These are phyloP conservation scores for Calonectria honghensis DNA, from an alignment of 2,329 filamentous ascomycete species.

Conservation along the genomic window DNA sequence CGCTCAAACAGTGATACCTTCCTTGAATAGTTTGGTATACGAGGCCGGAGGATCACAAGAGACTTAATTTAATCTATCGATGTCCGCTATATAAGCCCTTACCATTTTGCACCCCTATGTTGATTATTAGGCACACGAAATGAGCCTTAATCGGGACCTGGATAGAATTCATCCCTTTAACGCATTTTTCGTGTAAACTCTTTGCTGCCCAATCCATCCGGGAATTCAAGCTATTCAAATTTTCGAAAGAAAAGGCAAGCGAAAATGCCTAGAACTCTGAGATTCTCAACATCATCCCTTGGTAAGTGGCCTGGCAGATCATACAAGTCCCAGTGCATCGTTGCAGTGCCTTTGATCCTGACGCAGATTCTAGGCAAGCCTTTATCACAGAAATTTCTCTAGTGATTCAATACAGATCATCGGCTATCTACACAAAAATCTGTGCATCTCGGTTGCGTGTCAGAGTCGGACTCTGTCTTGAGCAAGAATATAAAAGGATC, in stretches of 20 bases:
- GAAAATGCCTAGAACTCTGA: background rate
- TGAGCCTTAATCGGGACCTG: background rate
- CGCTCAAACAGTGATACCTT: conserved; percentile 1
- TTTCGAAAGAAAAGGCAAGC: background rate
- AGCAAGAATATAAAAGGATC: background rate
- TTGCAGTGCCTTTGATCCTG: background rate
- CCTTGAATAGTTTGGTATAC: background rate
- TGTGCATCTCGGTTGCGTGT: background rate
- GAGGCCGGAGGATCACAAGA: background rate
- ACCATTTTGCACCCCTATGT: background rate
- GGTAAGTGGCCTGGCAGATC: background rate
- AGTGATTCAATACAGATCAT: background rate
- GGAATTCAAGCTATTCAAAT: background rate
- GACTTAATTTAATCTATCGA: background rate
- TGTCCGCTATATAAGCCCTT: too few species aligned
- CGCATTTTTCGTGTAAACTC: background rate
- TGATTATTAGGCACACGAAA: too few species aligned
- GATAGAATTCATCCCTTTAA: background rate
- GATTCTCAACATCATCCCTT: background rate
- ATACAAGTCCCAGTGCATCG: background rate
- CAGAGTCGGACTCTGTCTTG: background rate
- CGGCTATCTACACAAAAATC: background rate
- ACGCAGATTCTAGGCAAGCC: background rate
- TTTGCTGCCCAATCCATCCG: background rate
- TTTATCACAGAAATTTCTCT: background rate